These are phyloP conservation scores for Aurinia saxatilis DNA, from an alignment of 345 rosid species.

Conservation along the genomic window DNA sequence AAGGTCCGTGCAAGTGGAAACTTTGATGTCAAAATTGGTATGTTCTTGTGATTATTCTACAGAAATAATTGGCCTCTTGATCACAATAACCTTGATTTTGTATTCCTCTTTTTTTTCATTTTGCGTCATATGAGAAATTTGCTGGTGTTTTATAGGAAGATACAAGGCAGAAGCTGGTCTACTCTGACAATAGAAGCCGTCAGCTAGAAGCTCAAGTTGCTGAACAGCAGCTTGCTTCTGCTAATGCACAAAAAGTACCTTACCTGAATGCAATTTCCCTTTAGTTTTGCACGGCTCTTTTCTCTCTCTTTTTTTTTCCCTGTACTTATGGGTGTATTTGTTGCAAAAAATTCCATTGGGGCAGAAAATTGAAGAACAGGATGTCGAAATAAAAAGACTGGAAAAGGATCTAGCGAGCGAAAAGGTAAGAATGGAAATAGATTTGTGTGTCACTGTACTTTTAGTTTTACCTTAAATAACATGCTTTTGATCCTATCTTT, in stretches of 20 bases:
- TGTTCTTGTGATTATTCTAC: constrained; percentile 3
- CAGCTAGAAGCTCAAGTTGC: constrained; percentile 80
- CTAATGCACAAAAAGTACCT: constrained; percentile 59
- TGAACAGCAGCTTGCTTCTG: constrained; percentile 60
- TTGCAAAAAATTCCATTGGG: constrained; percentile 20
- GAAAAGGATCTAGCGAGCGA: constrained; percentile 71
- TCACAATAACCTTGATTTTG: not conserved
- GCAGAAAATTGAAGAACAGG: constrained; percentile 83
- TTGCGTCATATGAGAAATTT: constrained; percentile 2
- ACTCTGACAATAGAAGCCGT: constrained; percentile 78
- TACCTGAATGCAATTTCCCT: constrained; percentile 2
- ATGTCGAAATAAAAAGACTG: constrained; percentile 47
- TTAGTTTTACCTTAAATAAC: not conserved
- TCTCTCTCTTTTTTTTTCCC: not conserved
- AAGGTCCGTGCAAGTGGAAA: constrained; percentile 66
- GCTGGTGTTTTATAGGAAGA: constrained; percentile 54
- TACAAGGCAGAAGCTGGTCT: constrained; percentile 75
- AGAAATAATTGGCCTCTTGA: not conserved
- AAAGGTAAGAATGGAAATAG: constrained; percentile 55
- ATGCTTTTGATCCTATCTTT: not conserved
- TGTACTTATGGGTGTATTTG: constrained; percentile 6
- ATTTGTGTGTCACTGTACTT: constrained; percentile 9
- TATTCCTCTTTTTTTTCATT: not conserved
- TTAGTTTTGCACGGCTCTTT: not conserved
- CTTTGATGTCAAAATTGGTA: constrained; percentile 84